Conservation (phyloP, 2,329 filamentous ascomycete genomes). For the Cryphonectria parasitica region DNA sequence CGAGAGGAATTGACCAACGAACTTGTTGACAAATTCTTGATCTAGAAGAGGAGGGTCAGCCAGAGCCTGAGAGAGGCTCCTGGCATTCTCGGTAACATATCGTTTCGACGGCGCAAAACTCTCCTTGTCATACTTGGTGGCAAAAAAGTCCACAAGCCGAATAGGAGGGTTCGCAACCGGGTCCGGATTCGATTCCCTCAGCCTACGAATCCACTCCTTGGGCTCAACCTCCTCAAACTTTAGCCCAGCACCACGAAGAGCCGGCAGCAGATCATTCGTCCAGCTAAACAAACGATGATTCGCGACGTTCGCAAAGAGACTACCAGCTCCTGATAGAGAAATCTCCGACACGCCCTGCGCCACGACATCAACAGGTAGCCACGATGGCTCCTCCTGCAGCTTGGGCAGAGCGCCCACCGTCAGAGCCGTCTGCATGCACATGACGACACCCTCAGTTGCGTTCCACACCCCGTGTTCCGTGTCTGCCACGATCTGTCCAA, state of each 20-base stretch:
- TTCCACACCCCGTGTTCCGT: constrained; percentile 55
- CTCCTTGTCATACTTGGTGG: constrained; percentile 49
- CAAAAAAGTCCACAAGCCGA: constrained; percentile 58
- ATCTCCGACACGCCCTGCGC: constrained; percentile 47
- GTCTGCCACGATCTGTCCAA: constrained; percentile 57
- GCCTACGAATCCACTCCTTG: constrained; percentile 47
- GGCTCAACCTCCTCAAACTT: constrained; percentile 49
- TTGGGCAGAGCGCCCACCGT: constrained; percentile 49
- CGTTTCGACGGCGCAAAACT: constrained; percentile 49
- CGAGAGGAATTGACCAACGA: constrained; percentile 39
- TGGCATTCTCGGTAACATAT: constrained; percentile 44
- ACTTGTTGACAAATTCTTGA: constrained; percentile 43
- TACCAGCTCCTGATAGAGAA: constrained; percentile 35
- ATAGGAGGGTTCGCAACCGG: constrained; percentile 53
- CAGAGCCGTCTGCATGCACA: constrained; percentile 52
- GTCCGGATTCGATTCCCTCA: constrained; percentile 49
- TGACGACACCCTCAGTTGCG: constrained; percentile 53
- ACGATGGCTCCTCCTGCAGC: constrained; percentile 49
- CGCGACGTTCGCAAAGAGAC: constrained; percentile 51
- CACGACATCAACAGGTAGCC: constrained; percentile 52
- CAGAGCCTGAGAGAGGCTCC: constrained; percentile 49
- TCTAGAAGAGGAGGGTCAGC: constrained; percentile 42
- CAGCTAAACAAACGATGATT: constrained; percentile 54
- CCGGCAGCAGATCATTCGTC: constrained; percentile 54
- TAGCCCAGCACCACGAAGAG: constrained; percentile 48